Percentiles rank a stretch among this genome's conserved stretches.
Evolutionary conservation across 2,329 filamentous ascomycete species (phyloP).

Genomic region (Polychaeton citri): DNA sequence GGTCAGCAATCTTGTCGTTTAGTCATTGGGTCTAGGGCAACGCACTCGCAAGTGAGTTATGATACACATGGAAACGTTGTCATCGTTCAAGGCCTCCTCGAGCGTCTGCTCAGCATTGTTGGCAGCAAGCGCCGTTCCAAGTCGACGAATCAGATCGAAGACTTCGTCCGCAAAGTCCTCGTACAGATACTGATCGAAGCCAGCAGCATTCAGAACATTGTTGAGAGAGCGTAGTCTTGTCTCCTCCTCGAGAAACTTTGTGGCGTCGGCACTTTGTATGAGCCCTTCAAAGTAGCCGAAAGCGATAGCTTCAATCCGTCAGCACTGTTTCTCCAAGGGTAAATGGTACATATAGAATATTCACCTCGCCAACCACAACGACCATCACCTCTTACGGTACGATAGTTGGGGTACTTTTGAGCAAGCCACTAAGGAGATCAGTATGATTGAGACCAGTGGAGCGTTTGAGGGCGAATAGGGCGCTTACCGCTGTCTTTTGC

Average conservation of each 20-base stretch:
- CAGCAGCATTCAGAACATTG: slow-evolving; percentile 54
- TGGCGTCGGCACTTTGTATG: slow-evolving; percentile 50
- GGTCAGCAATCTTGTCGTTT: slow-evolving; percentile 3
- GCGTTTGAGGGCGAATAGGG: slow-evolving; percentile 3
- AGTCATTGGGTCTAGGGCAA: not conserved
- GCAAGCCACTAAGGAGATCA: slow-evolving; percentile 47
- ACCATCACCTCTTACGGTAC: slow-evolving; percentile 79
- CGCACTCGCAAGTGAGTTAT: slow-evolving; percentile 71
- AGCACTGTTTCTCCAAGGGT: slow-evolving; percentile 10
- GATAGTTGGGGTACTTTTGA: slow-evolving; percentile 73
- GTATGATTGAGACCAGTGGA: slow-evolving; percentile 2
- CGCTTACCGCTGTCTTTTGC: slow-evolving; percentile 69
- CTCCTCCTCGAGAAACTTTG: slow-evolving; percentile 56
- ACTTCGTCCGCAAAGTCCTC: slow-evolving; percentile 77
- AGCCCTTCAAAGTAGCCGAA: slow-evolving; percentile 89
- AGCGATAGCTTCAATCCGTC: slow-evolving; percentile 55
- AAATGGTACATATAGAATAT: slow-evolving; percentile 17
- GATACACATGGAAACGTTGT: slow-evolving; percentile 54
- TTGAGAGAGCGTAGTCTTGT: slow-evolving; percentile 59
- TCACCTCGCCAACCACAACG: slow-evolving; percentile 97
- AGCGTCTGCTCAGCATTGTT: slow-evolving; percentile 35
- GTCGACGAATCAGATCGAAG: slow-evolving; percentile 50
- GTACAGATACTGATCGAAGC: slow-evolving; percentile 55
- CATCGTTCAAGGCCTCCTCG: slow-evolving; percentile 55
- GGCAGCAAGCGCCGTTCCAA: slow-evolving; percentile 43